Base-by-base conservation (phyloP, 768 basidiomycete species). In the Calocybe gangraenosa region DNA sequence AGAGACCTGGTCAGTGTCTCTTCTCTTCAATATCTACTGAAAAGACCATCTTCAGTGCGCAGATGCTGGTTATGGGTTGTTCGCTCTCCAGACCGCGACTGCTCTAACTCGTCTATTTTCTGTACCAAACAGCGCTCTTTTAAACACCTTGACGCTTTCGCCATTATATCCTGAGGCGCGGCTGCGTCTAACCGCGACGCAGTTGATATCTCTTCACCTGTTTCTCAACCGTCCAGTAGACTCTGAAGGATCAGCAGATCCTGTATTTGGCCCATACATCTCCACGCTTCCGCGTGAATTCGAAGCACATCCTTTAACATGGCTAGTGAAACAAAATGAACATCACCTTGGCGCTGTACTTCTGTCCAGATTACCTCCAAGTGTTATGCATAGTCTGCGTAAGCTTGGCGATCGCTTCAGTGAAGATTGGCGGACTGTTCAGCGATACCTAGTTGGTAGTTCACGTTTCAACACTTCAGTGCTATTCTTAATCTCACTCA, bases 131-230 rank as follows among this genome's bases (percentile, higher is more conserved):
- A 65, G 64, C 10, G 82, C 82, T 0, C 64, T 96, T 51, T 65
- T 95, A 52, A 97, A 94, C 63, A 65, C 71, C 31, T 67, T 71
- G 37, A 93, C 92, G 0, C 73, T 96, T 25, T 61, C 64, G 18
- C 66, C 73, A 2, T 66, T 78, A 33, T 87, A 92, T 63, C 76
- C 82, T 38, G 34, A 44, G 20, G 52, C 63, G 0, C 49, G 52
- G 17, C 61, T 58, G 25, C 53, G 57, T 13, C 59, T 85, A 49
- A 79, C 75, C 18, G 86, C 88, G 8, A 74, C 73, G 3, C 93
- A 96, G 57, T 62, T 89, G 13, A 76, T 96, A 23, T 80, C 90
- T 5, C 65, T 97, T 48, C 91, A 96, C 68, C 71, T 96, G 8
- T 71, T 79, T 32, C 66, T 93, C 1, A 74, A 87, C 64, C 75